Base-by-base conservation (phyloP, 495 filamentous ascomycete species). In the Penicillium angulare region DNA sequence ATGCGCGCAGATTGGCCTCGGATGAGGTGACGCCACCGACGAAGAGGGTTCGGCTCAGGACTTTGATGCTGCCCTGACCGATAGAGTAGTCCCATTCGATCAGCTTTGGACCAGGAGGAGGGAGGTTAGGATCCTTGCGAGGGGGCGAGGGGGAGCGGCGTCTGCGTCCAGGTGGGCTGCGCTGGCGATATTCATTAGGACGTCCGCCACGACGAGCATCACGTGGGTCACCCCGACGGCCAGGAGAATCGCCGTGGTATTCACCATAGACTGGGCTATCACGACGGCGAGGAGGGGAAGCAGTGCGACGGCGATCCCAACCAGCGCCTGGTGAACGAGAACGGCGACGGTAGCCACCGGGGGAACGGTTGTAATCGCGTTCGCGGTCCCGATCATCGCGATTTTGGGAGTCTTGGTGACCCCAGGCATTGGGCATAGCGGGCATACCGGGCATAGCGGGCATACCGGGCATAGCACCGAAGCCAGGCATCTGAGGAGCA, bases 1-100 rank as follows among this genome's bases (percentile, higher is more conserved):
- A 81, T 21, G 71, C 74, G 18, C 89, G 82, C 40, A 99, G 75
- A 56, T 95, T 89, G 15, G 78, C 72, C 65, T 99, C 93, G 9
- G 87, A 83, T 17, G 84, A 87, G 83, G 87, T 92, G 56, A 96
- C 93, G 67, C 95, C 93, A 44, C 93, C 93, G 42, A 98, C 90
- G 63, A 98, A 98, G 2, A 98, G 80, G 18, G 93, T 98, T 47
- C 93, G 83, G 65, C 95, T 97, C 35, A 96, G 76, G 0, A 98
- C 93, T 76, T 92, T 95, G 68, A 98, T 96, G 57, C 79, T 81
- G 43, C 84, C 84, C 56, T 77, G 77, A 6, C 84, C 83, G 50
- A 98, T 75, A 2, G 71, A 80, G 35, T 79, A 75, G 65, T 97
- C 93, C 71, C 85, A 87, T 36, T 92, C 85, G 46, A 96, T 75